Conservation (phyloP, 768 basidiomycete genomes). For the Mycena galopus region DNA sequence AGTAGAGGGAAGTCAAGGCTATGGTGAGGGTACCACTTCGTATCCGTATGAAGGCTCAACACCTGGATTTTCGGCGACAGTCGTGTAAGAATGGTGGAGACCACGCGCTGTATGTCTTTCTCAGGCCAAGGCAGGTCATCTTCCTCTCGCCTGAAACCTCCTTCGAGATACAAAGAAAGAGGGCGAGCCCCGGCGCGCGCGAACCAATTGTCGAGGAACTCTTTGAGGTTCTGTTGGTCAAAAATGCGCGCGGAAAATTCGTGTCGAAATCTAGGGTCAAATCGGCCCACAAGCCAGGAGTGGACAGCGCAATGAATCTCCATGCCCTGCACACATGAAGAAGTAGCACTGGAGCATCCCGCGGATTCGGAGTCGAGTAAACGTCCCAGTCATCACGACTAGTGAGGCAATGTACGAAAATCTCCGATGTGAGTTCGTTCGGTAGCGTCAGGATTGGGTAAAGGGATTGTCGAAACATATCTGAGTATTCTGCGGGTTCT, state of each 20-base stretch:
- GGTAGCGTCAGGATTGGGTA: slow-evolving; percentile 14
- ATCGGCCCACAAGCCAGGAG: neutral
- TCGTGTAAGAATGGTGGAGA: neutral
- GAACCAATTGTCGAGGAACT: neutral
- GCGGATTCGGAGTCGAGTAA: neutral
- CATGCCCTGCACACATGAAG: slow-evolving; percentile 16
- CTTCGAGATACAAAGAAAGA: neutral
- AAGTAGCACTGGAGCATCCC: neutral
- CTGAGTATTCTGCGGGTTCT: neutral
- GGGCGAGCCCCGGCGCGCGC: neutral
- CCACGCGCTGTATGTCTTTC: too few species aligned
- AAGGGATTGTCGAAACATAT: neutral
- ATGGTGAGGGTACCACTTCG: neutral
- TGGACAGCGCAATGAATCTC: slow-evolving; percentile 5
- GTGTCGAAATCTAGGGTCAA: neutral
- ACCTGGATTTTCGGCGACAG: neutral
- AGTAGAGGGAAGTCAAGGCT: neutral
- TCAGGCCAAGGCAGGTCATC: too few species aligned
- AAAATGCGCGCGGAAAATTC: neutral
- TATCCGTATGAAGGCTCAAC: neutral
- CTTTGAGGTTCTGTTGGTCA: neutral
- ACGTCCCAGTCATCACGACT: too few species aligned
- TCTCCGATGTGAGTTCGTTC: slow-evolving; percentile 16
- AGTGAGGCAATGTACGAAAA: slow-evolving; percentile 15
- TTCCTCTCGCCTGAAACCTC: neutral